These are phyloP conservation scores for Ophiostoma quercus DNA, from an alignment of 2,329 filamentous ascomycete species.

Conservation along the genomic window DNA sequence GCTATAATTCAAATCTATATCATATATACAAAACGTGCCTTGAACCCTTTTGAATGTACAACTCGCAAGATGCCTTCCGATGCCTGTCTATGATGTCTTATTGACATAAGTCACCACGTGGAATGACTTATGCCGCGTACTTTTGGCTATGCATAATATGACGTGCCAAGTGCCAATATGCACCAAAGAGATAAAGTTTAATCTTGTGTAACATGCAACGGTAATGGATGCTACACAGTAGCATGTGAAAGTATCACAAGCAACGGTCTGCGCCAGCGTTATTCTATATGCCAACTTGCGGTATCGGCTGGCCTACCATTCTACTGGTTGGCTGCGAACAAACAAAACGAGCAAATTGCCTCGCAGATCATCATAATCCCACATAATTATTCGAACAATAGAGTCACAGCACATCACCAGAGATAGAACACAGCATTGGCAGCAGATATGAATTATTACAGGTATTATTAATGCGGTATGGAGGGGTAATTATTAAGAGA, in stretches of 20 bases:
- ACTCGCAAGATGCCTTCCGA: background rate
- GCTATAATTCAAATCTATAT: conserved; percentile 10
- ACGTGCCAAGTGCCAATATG: background rate
- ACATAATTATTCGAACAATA: background rate
- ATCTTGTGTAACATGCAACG: background rate
- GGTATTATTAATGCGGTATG: background rate
- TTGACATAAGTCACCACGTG: background rate
- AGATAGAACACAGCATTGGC: background rate
- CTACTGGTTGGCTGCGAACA: background rate
- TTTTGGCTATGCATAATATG: background rate
- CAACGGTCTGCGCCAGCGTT: background rate
- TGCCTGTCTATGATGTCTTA: background rate
- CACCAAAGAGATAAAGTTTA: background rate
- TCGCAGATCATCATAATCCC: background rate
- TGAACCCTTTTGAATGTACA: background rate
- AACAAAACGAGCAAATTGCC: background rate
- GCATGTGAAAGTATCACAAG: no score
- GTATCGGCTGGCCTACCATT: background rate
- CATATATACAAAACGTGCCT: background rate
- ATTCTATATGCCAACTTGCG: background rate
- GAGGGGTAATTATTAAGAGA: conserved; percentile 12
- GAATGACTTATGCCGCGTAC: background rate
- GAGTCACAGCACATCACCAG: background rate
- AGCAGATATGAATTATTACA: background rate
- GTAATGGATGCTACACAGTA: background rate